Evolutionary conservation across 2,329 filamentous ascomycete genomes (phyloP), one percentile per base, ranked within the genome.

Genomic region (Colletotrichum tamarilloi): DNA sequence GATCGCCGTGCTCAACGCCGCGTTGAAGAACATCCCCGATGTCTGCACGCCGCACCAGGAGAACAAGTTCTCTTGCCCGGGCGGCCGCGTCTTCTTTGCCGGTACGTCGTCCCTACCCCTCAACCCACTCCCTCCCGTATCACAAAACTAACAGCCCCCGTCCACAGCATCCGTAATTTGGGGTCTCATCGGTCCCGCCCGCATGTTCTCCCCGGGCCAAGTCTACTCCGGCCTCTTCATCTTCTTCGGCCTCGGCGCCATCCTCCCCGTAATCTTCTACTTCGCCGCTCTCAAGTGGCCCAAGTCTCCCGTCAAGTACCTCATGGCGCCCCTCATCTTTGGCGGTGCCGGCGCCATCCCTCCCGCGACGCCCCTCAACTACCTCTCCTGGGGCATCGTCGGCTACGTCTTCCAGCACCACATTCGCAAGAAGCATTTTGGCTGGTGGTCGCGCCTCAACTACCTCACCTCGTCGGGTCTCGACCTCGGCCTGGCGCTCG

Each of bases 381-480:
- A 94, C 79, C 88, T 93, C 42, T 87, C 88, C n/a, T 95, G 93
- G 92, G 92, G 91, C 22, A 83, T 92, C 68, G 91, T 94, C 3
- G 93, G 93, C 35, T 91, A 90, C 76, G 74, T 93, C 38, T 95
- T 94, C 85, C 92, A 95, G 80, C 90, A 90, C 80, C 87, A 85
- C 78, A 89, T 95, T 79, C 90, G 91, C 80, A 88, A 89, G 77
- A 86, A 87, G 16, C 87, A 90, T 80, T 90, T 90, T 74, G 87
- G 84, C 32, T 95, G 93, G 93, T 95, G 93, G 93, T 90, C 89
- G 81, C 87, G 91, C 30, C 89, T 93, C 78, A 94, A 94, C 83
- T 94, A 93, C 77, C 82, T 94, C 73, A 92, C 92, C 0, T 92
- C 91, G 14, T 92, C 92, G 0, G 92, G 89, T 0, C 84, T 95